Conservation (phyloP, 2,329 filamentous ascomycete species). For the Lasiodiplodia hormozganensis region DNA sequence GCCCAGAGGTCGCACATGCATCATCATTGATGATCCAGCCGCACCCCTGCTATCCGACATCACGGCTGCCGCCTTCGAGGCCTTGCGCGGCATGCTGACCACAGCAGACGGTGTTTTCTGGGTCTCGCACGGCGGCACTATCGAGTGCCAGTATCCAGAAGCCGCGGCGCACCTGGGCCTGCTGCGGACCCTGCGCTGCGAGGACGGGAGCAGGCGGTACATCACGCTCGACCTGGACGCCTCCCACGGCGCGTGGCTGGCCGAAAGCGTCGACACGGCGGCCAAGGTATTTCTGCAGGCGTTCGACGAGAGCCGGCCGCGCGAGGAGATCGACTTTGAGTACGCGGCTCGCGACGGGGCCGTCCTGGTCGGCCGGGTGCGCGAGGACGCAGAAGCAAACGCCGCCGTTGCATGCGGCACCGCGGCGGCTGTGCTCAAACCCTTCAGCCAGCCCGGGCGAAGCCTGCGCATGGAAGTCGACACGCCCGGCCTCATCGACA, state of each 20-base stretch:
- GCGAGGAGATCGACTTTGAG: not conserved
- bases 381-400: not conserved
- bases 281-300: not conserved
- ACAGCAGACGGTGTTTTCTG: not conserved
- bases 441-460: not conserved
- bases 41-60: not conserved
- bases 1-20: not conserved
- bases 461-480: conserved; percentile 1
- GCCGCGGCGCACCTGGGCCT: not conserved
- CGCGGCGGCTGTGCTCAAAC: not conserved
- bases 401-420: too few species aligned
- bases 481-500: not conserved
- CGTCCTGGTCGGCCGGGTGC: not conserved
- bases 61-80: not conserved
- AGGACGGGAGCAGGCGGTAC: not conserved
- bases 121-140: not conserved
- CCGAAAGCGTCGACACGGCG: not conserved
- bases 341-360: not conserved
- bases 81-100: not conserved
- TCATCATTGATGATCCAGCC: not conserved
- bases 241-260: not conserved
- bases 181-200: conserved; percentile 2
- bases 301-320: not conserved
- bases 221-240: conserved; percentile 10
- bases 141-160: not conserved